Conservation (phyloP, 148 eudicot species). For the Gaultheria prostrata region DNA sequence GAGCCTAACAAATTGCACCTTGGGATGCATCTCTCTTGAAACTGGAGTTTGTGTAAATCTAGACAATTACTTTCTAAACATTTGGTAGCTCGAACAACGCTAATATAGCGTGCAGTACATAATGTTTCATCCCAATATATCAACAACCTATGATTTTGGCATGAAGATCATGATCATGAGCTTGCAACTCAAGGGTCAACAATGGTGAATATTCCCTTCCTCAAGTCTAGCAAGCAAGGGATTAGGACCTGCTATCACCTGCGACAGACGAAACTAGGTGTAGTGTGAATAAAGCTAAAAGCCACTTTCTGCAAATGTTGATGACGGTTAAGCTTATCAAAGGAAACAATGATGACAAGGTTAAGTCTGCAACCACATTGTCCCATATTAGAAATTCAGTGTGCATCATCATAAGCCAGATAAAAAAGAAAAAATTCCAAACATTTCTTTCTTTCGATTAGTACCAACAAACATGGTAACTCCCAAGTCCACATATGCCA, state of each 20-base stretch:
- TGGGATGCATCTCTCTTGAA: neutral
- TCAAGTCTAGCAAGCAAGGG: neutral
- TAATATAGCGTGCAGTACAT: neutral
- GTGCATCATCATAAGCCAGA: neutral
- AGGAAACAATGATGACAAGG: neutral
- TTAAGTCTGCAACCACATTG: neutral
- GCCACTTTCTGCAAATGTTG: neutral
- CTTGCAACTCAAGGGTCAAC: neutral
- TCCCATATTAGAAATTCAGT: neutral
- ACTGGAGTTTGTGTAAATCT: neutral
- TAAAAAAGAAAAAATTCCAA: neutral
- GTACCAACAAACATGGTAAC: neutral
- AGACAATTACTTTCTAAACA: neutral
- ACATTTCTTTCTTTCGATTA: neutral
- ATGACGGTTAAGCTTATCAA: neutral
- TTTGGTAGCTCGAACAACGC: neutral
- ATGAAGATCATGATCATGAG: neutral
- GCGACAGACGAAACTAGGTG: neutral
- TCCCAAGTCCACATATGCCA: neutral
- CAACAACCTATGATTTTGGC: neutral
- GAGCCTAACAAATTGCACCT: neutral
- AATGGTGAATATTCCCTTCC: neutral
- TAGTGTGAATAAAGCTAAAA: neutral
- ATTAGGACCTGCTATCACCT: neutral
- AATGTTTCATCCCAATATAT: neutral